Evolutionary conservation across 768 basidiomycete genomes (phyloP).

Genomic region (Candolleomyces aberdarensis): DNA sequence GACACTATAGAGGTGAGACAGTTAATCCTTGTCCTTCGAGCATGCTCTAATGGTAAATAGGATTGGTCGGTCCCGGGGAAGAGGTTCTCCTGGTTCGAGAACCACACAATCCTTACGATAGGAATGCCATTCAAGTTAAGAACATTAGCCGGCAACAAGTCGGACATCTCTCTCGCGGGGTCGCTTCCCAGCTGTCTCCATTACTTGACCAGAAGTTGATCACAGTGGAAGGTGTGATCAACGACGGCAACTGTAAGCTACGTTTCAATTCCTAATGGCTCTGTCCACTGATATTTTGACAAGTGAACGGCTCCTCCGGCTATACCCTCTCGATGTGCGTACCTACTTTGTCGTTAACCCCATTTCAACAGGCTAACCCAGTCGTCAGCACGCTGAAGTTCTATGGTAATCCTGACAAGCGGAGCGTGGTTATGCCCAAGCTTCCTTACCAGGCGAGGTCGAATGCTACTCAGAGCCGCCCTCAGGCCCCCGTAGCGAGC

Average conservation of each 20-base stretch:
- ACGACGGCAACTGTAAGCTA: slow-evolving; percentile 63
- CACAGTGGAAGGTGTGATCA: slow-evolving; percentile 68
- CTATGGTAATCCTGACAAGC: slow-evolving; percentile 1
- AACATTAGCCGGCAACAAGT: slow-evolving; percentile 77
- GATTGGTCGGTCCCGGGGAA: slow-evolving; percentile 77
- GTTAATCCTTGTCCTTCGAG: no score
- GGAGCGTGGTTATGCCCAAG: not conserved
- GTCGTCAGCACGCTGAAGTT: not conserved
- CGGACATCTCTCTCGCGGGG: slow-evolving; percentile 68
- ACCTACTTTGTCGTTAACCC: not conserved
- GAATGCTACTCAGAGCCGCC: not conserved
- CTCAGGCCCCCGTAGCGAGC: not conserved
- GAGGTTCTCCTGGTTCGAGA: slow-evolving; percentile 68
- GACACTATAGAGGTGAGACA: slow-evolving; percentile 68
- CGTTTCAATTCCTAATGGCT: slow-evolving; percentile 6
- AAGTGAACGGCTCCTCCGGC: slow-evolving; percentile 38
- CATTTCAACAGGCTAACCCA: not conserved
- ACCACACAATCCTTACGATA: slow-evolving; percentile 66
- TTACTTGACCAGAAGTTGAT: slow-evolving; percentile 63
- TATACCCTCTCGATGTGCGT: slow-evolving; percentile 62
- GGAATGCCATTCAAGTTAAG: slow-evolving; percentile 80
- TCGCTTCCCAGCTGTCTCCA: slow-evolving; percentile 61
- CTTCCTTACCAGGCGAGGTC: not conserved
- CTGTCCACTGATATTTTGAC: not conserved
- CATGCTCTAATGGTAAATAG: slow-evolving; percentile 28